These are phyloP conservation scores for Lentinula edodes DNA, from an alignment of 768 basidiomycete species.

Conservation along the genomic window DNA sequence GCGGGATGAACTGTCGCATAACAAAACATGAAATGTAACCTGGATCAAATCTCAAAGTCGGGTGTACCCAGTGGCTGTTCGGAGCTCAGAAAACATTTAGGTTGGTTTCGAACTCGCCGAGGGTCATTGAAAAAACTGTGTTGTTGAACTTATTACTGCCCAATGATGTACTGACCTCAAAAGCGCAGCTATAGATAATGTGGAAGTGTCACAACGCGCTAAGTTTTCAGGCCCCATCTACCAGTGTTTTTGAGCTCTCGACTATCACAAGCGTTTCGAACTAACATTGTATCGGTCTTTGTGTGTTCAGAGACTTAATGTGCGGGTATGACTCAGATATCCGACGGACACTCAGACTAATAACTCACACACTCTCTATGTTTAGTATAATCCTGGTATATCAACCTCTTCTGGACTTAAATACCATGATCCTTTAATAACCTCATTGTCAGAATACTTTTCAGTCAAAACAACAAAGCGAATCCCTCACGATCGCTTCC, in stretches of 20 bases:
- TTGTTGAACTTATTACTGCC: not conserved
- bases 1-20: conserved; percentile 63
- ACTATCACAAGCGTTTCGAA: too few relatives aligned
- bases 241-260: too few relatives aligned
- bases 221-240: too few relatives aligned
- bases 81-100: conserved; percentile 59
- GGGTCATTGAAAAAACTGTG: not conserved
- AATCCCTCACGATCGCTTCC: conserved; percentile 27
- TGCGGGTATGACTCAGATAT: too few relatives aligned
- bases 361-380: not conserved
- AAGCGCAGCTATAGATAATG: too few relatives aligned
- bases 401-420: conserved; percentile 1
- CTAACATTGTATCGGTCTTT: too few relatives aligned
- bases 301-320: too few relatives aligned
- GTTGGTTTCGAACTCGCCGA: conserved; percentile 65
- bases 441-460: not conserved
- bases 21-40: conserved; percentile 54
- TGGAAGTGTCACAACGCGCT: too few relatives aligned
- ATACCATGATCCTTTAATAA: conserved; percentile 8
- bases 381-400: not conserved
- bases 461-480: not conserved
- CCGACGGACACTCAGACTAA: too few relatives aligned
- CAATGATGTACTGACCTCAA: not conserved
- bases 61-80: conserved; percentile 64
- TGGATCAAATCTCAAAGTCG: conserved; percentile 60